Percentiles rank a stretch among this genome's conserved stretches.
Evolutionary conservation across 2,329 filamentous ascomycete genomes (phyloP).

Genomic region (Fusarium tupiense): DNA sequence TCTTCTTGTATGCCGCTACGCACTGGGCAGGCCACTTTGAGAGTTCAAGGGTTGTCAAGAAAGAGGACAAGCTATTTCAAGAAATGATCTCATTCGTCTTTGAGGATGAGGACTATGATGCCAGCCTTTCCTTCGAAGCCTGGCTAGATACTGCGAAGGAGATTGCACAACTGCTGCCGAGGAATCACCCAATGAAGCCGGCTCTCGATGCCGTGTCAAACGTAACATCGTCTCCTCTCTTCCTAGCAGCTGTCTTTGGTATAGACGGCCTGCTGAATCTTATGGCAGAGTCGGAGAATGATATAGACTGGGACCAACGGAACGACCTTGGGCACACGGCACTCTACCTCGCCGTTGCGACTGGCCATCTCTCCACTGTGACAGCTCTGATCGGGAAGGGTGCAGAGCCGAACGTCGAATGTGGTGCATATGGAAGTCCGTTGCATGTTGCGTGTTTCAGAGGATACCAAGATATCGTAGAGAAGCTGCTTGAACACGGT

Average conservation of each 20-base stretch:
- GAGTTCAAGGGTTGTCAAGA: background rate
- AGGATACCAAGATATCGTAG: background rate
- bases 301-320: background rate
- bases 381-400: background rate
- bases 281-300: background rate
- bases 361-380: background rate
- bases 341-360: background rate
- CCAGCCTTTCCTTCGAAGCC: background rate
- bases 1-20: background rate
- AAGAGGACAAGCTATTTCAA: background rate
- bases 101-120: background rate
- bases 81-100: background rate
- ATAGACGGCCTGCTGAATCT: background rate
- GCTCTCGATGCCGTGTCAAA: background rate
- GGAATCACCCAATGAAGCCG: background rate
- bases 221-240: background rate
- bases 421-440: background rate
- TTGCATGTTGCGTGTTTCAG: background rate
- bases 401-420: background rate
- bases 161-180: background rate
- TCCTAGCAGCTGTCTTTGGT: background rate
- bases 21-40: background rate
- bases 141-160: background rate
- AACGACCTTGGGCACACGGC: background rate
- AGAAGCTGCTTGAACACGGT: background rate